These are phyloP conservation scores for Fusarium sp. DNA, from an alignment of 2,329 filamentous ascomycete genomes.

Conservation along the genomic window DNA sequence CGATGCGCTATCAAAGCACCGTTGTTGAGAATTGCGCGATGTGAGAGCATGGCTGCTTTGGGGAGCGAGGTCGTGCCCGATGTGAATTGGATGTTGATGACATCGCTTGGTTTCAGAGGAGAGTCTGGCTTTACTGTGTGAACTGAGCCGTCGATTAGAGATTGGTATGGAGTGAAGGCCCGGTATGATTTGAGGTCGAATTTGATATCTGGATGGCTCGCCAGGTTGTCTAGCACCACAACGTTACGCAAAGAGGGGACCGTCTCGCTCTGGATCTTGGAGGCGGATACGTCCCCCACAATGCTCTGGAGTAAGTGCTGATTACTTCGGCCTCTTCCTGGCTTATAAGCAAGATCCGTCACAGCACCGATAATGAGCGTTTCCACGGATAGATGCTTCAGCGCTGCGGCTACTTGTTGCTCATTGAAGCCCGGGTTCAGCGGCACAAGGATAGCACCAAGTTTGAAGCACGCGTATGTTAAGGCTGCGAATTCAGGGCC, in stretches of 20 bases:
- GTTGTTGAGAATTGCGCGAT: constrained; percentile 92
- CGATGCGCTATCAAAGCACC: constrained; percentile 83
- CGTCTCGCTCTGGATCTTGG: constrained; percentile 50
- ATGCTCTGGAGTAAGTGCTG: constrained; percentile 56
- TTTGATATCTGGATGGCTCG: constrained; percentile 52
- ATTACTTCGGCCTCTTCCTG: constrained; percentile 64
- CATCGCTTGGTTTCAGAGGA: constrained; percentile 69
- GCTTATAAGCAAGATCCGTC: constrained; percentile 79
- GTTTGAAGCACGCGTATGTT: constrained; percentile 91
- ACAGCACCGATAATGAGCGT: constrained; percentile 88
- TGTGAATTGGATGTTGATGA: constrained; percentile 96
- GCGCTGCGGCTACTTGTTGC: constrained; percentile 78
- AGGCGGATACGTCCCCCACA: constrained; percentile 52
- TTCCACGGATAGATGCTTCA: constrained; percentile 77
- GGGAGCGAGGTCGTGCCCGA: constrained; percentile 91
- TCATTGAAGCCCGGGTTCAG: constrained; percentile 90
- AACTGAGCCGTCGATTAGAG: constrained; percentile 50
- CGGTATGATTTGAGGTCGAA: constrained; percentile 55
- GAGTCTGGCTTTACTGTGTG: constrained; percentile 53
- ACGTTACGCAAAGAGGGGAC: constrained; percentile 77
- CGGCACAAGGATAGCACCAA: constrained; percentile 94
- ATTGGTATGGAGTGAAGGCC: constrained; percentile 57
- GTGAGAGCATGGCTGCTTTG: constrained; percentile 90
- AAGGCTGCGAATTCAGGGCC: constrained; percentile 83
- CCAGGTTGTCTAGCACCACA: constrained; percentile 81